Evolutionary conservation across 257 asterid genomes (phyloP), one percentile per base, ranked within the genome.

Genomic region (Datura wrightii): DNA sequence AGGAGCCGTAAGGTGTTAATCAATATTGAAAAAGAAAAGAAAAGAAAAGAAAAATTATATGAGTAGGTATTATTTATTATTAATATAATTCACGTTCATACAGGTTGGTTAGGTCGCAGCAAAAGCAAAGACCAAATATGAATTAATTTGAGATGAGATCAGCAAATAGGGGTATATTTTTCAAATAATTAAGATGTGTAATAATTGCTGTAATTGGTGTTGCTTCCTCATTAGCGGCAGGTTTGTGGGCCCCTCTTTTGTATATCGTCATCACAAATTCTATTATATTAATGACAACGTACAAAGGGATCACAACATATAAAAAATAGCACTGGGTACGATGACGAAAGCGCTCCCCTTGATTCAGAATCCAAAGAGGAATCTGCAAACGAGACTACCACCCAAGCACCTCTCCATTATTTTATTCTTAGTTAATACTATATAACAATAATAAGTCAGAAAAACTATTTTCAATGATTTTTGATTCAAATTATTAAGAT

Each of bases 191-290:
- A 6, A 65, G 70, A 19, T 24, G 10, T 34, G 78, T 39, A 67
- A 15, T 67, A 69, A 69, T 16, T 67, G n/a, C n/a, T 24, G 31
- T 24, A 24, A 24, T 24, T 24, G 31, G 31, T 39, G 79, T 41
- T 76, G 81, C 81, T 31, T 76, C 81, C 81, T 76, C 15, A 50
- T 76, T 76, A 24, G 62, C 81, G 62, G 79, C 79, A 76, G 62
- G 41, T 72, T 72, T 46, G 19, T 19, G 58, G 59, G 80, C 3
- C 11, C 44, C 42, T 0, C 2, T 0, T 3, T 31, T 11, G 14
- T 13, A 48, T 76, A 24, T 24, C 62, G 81, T 76, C 81, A 74
- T 24, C 60, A 74, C 81, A 5, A 15, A 39, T 70, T 42, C 37
- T 46, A 70, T 46, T 46, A 65, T 9, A 72, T 72, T 46, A 72